Evolutionary conservation across 2,329 filamentous ascomycete genomes (phyloP).

Genomic region (Sporothrix pallida): DNA sequence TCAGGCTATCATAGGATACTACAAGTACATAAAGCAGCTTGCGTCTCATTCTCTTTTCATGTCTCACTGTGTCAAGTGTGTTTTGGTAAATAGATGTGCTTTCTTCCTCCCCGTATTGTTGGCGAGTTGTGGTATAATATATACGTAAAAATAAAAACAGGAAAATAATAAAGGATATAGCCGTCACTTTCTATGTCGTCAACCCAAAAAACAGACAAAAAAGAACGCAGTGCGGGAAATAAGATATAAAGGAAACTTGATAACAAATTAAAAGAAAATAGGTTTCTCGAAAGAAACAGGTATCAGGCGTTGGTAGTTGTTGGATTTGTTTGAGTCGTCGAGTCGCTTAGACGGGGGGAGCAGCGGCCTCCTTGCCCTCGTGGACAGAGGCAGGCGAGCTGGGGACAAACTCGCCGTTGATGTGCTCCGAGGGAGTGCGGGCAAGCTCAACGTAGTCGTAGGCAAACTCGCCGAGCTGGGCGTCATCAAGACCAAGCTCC

Average conservation of each 20-base stretch:
- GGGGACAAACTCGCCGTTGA: slow-evolving; percentile 32
- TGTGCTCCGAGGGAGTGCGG: slow-evolving; percentile 48
- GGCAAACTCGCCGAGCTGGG: slow-evolving; percentile 92
- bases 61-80: slow-evolving; percentile 8
- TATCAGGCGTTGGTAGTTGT: slow-evolving; percentile 3
- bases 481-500: slow-evolving; percentile 83
- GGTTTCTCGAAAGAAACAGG: slow-evolving; percentile 10
- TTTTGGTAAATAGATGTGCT: slow-evolving; percentile 21
- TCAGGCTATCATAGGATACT: slow-evolving; percentile 10
- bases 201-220: slow-evolving; percentile 18
- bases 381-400: slow-evolving; percentile 33
- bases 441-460: slow-evolving; percentile 89
- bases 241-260: background rate
- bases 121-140: slow-evolving; percentile 32
- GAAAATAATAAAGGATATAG: slow-evolving; percentile 13
- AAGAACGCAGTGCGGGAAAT: slow-evolving; percentile 4
- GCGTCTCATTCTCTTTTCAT: slow-evolving; percentile 20
- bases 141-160: slow-evolving; percentile 25
- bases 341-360: slow-evolving; percentile 11
- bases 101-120: slow-evolving; percentile 21
- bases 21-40: slow-evolving; percentile 16
- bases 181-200: slow-evolving; percentile 33
- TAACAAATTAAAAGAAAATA: slow-evolving; percentile 18
- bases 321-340: background rate
- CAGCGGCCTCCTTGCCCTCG: slow-evolving; percentile 33